A percentile compares a stretch with the other conserved stretches of the same genome.
These are phyloP conservation scores for Passalora sequoiae DNA, from an alignment of 2,329 filamentous ascomycete species.

Conservation along the genomic window DNA sequence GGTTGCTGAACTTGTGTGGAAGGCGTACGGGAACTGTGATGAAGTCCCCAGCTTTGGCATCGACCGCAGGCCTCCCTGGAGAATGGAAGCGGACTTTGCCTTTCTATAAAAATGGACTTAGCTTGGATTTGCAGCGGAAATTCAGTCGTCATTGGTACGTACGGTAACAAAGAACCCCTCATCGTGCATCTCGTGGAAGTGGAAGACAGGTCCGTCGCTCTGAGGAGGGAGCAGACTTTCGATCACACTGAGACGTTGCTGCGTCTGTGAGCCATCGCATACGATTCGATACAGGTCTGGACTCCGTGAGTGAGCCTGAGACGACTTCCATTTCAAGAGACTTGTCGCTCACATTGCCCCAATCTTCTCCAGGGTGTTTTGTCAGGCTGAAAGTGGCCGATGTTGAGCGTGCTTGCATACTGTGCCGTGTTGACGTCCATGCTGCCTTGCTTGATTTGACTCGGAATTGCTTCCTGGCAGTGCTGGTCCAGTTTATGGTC, in stretches of 20 bases:
- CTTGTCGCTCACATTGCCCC: no score
- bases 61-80: slow-evolving; percentile 33
- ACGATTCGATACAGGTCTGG: neutral
- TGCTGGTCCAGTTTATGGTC: no score
- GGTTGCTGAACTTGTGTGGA: slow-evolving; percentile 51
- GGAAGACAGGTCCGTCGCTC: slow-evolving; percentile 2
- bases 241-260: slow-evolving; percentile 1
- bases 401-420: no score
- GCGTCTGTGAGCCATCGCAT: slow-evolving; percentile 1
- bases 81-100: slow-evolving; percentile 47
- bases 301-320: no score
- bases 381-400: no score
- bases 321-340: no score
- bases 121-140: slow-evolving; percentile 42
- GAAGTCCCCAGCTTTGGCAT: slow-evolving; percentile 47
- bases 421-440: no score
- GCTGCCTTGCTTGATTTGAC: no score
- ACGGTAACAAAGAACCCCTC: slow-evolving; percentile 4
- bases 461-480: no score
- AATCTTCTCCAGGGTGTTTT: no score
- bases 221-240: slow-evolving; percentile 1
- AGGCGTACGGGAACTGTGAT: slow-evolving; percentile 48
- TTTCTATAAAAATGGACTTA: no score
- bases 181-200: slow-evolving; percentile 5
- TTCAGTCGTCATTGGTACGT: slow-evolving; percentile 37